Evolutionary conservation across 768 basidiomycete species (phyloP).

Genomic region (Xerocomellus intermedius): DNA sequence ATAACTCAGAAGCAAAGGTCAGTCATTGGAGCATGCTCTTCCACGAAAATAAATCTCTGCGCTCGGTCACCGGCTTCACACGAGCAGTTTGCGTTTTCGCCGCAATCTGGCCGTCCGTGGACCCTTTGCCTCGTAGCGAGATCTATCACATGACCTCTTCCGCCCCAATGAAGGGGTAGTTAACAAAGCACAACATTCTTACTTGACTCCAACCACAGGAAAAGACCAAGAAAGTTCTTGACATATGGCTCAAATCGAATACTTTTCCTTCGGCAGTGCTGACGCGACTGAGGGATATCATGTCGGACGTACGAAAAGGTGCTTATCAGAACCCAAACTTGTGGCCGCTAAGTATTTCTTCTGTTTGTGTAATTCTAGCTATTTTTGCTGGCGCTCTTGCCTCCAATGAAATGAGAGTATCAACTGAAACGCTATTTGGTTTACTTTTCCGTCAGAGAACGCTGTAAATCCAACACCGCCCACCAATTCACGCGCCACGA

Average conservation of each 20-base stretch:
- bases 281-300: conserved; percentile 65
- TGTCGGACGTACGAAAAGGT: conserved; percentile 79
- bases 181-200: conserved; percentile 37
- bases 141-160: conserved; percentile 31
- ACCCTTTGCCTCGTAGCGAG: too few species aligned
- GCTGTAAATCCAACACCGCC: conserved; percentile 37
- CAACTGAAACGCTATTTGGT: conserved; percentile 60
- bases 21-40: conserved; percentile 40
- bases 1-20: conserved; percentile 79
- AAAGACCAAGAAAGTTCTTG: conserved; percentile 95
- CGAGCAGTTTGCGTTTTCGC: conserved; percentile 6
- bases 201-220: conserved; percentile 61
- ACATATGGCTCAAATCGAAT: conserved; percentile 92
- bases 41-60: neutral
- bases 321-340: conserved; percentile 65
- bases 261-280: conserved; percentile 84
- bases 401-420: conserved; percentile 53
- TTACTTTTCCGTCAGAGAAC: conserved; percentile 61
- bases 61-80: conserved; percentile 7
- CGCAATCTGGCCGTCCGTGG: neutral
- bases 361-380: conserved; percentile 66
- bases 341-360: conserved; percentile 82
- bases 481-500: conserved; percentile 40
- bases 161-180: conserved; percentile 35
- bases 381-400: conserved; percentile 41